Evolutionary conservation across 1,139 yeast genomes (phyloP).

Genomic region (Sugiyamaella novakii): DNA sequence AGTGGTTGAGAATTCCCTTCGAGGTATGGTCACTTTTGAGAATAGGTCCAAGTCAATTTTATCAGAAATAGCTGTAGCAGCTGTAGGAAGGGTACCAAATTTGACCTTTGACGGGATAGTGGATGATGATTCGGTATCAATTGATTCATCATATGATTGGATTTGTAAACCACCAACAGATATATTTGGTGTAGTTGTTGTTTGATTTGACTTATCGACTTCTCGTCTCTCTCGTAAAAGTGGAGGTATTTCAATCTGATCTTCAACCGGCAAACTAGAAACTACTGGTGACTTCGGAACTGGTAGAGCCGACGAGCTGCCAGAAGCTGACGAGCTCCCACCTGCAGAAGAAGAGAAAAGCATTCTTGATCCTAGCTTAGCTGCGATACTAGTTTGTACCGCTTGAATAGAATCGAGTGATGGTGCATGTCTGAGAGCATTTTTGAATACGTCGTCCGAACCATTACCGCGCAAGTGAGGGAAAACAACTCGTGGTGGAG

Average conservation of each 20-base stretch:
- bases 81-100: background rate
- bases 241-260: slow-evolving; percentile 18
- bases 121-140: background rate
- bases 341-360: slow-evolving; percentile 2
- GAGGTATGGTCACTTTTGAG: slow-evolving; percentile 16
- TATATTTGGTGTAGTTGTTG: background rate
- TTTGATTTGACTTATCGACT: background rate
- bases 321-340: background rate
- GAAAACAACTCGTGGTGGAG: slow-evolving; percentile 21
- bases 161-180: background rate
- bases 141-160: slow-evolving; percentile 7
- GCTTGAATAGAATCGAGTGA: slow-evolving; percentile 23
- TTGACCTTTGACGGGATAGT: slow-evolving; percentile 4
- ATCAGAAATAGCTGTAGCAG: background rate
- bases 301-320: slow-evolving; percentile 16
- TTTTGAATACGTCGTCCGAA: slow-evolving; percentile 1
- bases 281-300: slow-evolving; percentile 23
- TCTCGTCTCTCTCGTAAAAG: slow-evolving; percentile 12
- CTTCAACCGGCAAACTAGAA: slow-evolving; percentile 23
- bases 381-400: slow-evolving; percentile 22
- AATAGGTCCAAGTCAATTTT: slow-evolving; percentile 4
- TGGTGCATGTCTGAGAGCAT: slow-evolving; percentile 14
- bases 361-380: slow-evolving; percentile 19
- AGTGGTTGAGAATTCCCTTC: slow-evolving; percentile 22
- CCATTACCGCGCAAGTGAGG: slow-evolving; percentile 5